Evolutionary conservation across 768 basidiomycete genomes (phyloP).

Genomic region (Ramaria rubella): DNA sequence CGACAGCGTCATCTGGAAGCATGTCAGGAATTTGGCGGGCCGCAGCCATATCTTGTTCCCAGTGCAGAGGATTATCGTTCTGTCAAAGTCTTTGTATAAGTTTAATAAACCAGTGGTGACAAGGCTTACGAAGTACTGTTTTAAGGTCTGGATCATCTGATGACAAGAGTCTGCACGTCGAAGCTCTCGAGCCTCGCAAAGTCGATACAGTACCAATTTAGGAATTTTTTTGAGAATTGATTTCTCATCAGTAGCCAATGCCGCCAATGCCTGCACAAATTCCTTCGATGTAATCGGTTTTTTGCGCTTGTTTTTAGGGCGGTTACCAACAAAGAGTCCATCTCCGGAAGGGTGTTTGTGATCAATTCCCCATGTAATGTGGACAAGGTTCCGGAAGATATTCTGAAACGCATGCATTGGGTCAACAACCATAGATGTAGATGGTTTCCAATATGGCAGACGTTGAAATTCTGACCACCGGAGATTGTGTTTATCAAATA

Average conservation of each 20-base stretch:
- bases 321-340: background rate
- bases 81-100: background rate
- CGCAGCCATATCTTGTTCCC: background rate
- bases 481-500: slow-evolving; percentile 11
- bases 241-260: background rate
- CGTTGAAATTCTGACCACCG: slow-evolving; percentile 17
- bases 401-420: slow-evolving; percentile 16
- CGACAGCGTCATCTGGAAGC: background rate
- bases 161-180: background rate
- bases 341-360: background rate
- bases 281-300: background rate
- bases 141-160: background rate
- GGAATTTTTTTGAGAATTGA: background rate
- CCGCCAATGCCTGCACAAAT: background rate
- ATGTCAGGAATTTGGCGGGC: background rate
- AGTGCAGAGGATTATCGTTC: background rate
- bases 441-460: slow-evolving; percentile 22
- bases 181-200: background rate
- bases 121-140: background rate
- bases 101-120: background rate
- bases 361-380: background rate
- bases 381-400: background rate
- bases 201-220: background rate
- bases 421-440: slow-evolving; percentile 16
- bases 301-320: background rate